Conservation (phyloP, 495 filamentous ascomycete genomes). For the Chaetomium fimeti region DNA sequence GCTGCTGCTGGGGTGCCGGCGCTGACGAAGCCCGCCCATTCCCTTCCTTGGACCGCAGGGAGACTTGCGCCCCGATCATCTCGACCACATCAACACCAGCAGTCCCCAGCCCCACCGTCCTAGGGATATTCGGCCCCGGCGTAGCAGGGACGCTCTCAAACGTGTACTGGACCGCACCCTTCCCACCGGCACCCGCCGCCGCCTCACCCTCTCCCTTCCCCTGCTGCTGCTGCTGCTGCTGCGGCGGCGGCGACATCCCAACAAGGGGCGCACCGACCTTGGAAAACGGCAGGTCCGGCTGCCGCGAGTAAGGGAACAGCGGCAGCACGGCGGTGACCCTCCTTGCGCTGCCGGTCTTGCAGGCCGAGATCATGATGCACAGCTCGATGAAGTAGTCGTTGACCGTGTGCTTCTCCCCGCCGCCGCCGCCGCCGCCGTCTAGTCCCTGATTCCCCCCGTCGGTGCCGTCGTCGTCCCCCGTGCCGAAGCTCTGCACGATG, state of each 20-base stretch:
- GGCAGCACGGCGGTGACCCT: constrained; percentile 91
- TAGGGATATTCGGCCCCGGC: constrained; percentile 66
- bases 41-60: background rate
- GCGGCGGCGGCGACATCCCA: background rate
- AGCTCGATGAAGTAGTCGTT: constrained; percentile 96
- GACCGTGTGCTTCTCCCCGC: constrained; percentile 62
- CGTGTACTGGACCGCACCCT: constrained; percentile 13
- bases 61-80: constrained; percentile 50
- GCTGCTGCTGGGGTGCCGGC: too few relatives aligned
- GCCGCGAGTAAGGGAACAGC: constrained; percentile 92
- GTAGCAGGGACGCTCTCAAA: constrained; percentile 80
- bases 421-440: constrained; percentile 6
- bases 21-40: constrained; percentile 5
- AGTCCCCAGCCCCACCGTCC: constrained; percentile 55
- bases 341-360: constrained; percentile 91
- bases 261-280: constrained; percentile 81
- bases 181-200: background rate
- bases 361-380: constrained; percentile 94
- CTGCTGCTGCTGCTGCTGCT: too few relatives aligned
- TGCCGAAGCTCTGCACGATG: constrained; percentile 74
- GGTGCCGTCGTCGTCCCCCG: background rate
- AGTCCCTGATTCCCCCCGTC: constrained; percentile 48
- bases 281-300: constrained; percentile 94
- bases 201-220: background rate
- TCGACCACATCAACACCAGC: constrained; percentile 66